These are phyloP conservation scores for Daldinia eschscholtzii DNA, from an alignment of 2,329 filamentous ascomycete species.

Conservation along the genomic window DNA sequence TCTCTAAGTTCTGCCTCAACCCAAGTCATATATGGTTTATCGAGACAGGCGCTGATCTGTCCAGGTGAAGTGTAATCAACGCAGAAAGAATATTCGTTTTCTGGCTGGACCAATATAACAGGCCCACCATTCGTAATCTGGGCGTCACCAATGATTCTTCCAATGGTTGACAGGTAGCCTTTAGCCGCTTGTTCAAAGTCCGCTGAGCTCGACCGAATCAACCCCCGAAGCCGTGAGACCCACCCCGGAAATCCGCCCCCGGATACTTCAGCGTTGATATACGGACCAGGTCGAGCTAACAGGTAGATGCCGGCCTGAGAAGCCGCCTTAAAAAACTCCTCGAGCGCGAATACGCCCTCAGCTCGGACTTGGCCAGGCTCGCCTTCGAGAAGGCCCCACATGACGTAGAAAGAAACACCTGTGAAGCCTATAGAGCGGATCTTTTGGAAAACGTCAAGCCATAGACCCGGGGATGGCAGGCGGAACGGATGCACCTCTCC, in stretches of 20 bases:
- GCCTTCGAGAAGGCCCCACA: not conserved
- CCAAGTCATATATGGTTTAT: not conserved
- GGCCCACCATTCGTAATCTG: constrained; percentile 2
- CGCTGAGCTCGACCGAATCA: not conserved
- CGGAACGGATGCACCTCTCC: not conserved
- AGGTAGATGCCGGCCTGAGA: not conserved
- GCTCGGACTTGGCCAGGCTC: not conserved
- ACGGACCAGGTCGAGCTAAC: not conserved
- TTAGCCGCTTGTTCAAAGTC: not conserved
- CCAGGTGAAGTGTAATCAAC: not conserved
- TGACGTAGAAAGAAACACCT: not conserved
- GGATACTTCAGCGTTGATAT: constrained; percentile 5
- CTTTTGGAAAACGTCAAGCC: not conserved
- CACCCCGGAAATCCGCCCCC: constrained; percentile 1
- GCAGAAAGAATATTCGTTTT: constrained; percentile 1
- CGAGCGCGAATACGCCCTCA: not conserved
- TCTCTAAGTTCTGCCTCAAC: constrained; percentile 1
- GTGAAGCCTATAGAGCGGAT: not conserved
- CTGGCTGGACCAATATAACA: not conserved
- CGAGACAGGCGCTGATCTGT: not conserved
- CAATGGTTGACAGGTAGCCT: not conserved
- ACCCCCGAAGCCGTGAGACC: not conserved
- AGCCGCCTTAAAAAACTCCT: not conserved
- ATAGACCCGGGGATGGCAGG: not conserved
- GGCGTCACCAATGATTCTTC: not conserved